A percentile compares a stretch with the other conserved stretches of the same genome.
phyloP scores from a whole-genome alignment of 140 eudicot species.

The Anethum foeniculum region DNA sequence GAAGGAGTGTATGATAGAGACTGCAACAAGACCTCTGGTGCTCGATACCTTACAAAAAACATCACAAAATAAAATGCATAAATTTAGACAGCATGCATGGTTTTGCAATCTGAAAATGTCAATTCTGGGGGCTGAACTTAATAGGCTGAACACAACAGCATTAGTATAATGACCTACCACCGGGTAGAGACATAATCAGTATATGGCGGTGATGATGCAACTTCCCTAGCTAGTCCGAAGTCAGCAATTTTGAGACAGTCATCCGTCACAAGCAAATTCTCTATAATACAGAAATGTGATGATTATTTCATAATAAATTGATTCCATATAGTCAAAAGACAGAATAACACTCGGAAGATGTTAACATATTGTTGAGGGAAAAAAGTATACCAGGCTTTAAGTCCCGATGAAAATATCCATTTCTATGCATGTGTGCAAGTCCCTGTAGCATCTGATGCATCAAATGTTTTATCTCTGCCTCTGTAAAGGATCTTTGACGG shows the following conservation, averaged over 20 bases:
- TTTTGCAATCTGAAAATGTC: not conserved
- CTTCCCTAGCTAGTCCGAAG: conserved; percentile 94
- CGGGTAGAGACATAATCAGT: conserved; percentile 97
- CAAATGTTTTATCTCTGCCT: conserved; percentile 68
- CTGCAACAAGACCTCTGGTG: conserved; percentile 91
- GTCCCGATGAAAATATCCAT: conserved; percentile 91
- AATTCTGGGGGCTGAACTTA: not conserved
- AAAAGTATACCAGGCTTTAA: conserved; percentile 82
- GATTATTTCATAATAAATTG: not conserved
- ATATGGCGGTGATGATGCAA: conserved; percentile 77
- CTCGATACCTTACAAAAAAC: conserved; percentile 67
- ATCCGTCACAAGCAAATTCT: conserved; percentile 82
- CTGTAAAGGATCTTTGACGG: conserved; percentile 61
- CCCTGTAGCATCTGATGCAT: conserved; percentile 85
- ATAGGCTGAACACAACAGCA: not conserved
- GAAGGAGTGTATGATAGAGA: conserved; percentile 78
- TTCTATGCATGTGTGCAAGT: conserved; percentile 73
- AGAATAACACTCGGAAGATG: conserved; percentile 1
- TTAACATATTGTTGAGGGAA: not conserved
- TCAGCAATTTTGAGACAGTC: conserved; percentile 79
- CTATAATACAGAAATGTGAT: conserved; percentile 25
- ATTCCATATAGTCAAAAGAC: not conserved
- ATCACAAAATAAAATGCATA: conserved; percentile 12
- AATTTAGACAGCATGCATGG: conserved; percentile 8
- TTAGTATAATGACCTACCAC: conserved; percentile 44